Evolutionary conservation across 2,329 filamentous ascomycete genomes (phyloP).

Genomic region (Xylariaceae sp.): DNA sequence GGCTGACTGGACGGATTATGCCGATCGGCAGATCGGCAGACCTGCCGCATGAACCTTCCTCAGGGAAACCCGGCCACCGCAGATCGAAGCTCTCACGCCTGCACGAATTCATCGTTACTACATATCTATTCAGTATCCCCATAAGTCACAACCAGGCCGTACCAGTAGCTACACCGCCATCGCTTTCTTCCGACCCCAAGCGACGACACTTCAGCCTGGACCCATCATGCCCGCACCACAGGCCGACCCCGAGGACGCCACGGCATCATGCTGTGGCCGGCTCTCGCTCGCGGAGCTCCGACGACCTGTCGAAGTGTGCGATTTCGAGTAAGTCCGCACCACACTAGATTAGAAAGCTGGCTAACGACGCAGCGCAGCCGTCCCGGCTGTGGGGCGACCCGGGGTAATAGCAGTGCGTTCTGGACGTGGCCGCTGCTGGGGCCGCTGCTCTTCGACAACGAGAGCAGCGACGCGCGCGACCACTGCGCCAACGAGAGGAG

Average conservation of each 20-base stretch:
- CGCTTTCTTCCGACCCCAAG: not conserved
- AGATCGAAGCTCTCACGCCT: not conserved
- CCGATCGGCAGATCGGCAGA: too few relatives aligned
- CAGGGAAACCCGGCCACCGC: not conserved
- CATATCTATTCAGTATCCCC: too few relatives aligned
- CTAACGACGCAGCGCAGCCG: slow-evolving; percentile 2
- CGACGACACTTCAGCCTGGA: not conserved
- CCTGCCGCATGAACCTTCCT: not conserved
- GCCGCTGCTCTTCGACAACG: slow-evolving; percentile 73
- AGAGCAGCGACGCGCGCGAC: slow-evolving; percentile 73
- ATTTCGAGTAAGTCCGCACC: slow-evolving; percentile 26
- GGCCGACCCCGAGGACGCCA: slow-evolving; percentile 42
- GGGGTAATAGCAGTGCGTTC: slow-evolving; percentile 56
- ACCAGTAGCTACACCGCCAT: not conserved
- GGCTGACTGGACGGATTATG: too few relatives aligned
- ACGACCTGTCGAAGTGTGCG: slow-evolving; percentile 49
- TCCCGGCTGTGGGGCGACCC: slow-evolving; percentile 32
- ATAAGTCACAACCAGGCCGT: too few relatives aligned
- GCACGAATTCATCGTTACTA: too few relatives aligned
- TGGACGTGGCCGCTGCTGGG: slow-evolving; percentile 65
- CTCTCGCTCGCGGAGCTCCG: slow-evolving; percentile 39
- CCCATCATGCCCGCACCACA: slow-evolving; percentile 17
- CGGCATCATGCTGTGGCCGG: slow-evolving; percentile 42
- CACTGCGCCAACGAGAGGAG: slow-evolving; percentile 80
- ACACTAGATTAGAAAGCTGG: slow-evolving; percentile 26